A percentile compares a stretch with the other conserved stretches of the same genome.
phyloP scores from a whole-genome alignment of 2,329 filamentous ascomycete species.

The Ophiostoma populinum region DNA sequence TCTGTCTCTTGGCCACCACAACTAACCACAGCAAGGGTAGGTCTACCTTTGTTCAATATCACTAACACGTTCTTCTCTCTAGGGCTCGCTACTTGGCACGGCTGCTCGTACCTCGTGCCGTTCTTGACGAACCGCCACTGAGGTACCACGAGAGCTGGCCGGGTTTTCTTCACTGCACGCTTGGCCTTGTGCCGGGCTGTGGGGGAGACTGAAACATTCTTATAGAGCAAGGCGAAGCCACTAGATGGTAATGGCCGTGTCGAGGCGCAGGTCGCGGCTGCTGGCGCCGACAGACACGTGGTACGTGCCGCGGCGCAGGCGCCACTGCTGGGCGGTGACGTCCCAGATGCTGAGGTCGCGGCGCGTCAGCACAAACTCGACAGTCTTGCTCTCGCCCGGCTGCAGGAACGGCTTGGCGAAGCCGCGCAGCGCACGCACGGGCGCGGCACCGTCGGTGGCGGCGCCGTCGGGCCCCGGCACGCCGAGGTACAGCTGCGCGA shows the following conservation, averaged over 20 bases:
- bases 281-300: slow-evolving; percentile 24
- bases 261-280: slow-evolving; percentile 24
- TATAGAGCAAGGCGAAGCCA: no score
- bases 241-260: no score
- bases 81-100: background rate
- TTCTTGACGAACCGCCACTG: no score
- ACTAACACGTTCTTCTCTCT: background rate
- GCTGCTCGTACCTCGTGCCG: background rate
- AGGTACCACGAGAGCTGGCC: background rate
- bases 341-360: slow-evolving; percentile 54
- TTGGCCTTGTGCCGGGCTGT: background rate
- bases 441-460: slow-evolving; percentile 1
- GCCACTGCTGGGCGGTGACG: slow-evolving; percentile 41
- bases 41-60: background rate
- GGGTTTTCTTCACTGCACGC: slow-evolving; percentile 1
- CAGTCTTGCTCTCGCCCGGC: slow-evolving; percentile 22
- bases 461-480: slow-evolving; percentile 8
- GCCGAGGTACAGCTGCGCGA: slow-evolving; percentile 14
- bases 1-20: background rate
- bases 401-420: slow-evolving; percentile 42
- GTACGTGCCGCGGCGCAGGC: slow-evolving; percentile 25
- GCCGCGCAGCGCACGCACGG: slow-evolving; percentile 37
- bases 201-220: no score
- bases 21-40: background rate
- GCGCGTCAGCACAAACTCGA: slow-evolving; percentile 37